These are phyloP conservation scores for Melanopsichium pennsylvanicum DNA, from an alignment of 1,284 basidiomycete genomes.

Conservation along the genomic window DNA sequence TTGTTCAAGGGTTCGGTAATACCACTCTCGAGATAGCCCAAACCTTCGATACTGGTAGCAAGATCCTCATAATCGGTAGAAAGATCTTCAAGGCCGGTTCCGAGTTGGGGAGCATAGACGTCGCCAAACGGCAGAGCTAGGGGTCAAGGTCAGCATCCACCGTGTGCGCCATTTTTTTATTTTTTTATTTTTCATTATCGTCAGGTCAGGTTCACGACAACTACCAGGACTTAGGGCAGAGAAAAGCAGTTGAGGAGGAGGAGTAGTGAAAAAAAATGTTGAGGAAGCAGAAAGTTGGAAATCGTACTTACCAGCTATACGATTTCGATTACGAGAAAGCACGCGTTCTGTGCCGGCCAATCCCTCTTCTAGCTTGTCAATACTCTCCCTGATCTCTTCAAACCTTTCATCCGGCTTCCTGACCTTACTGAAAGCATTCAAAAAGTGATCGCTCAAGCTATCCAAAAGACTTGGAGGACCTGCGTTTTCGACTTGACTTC, in stretches of 20 bases:
- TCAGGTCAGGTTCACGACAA: constrained; percentile 8
- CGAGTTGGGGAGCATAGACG: constrained; percentile 54
- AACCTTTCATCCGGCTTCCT: constrained; percentile 97
- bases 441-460: constrained; percentile 90
- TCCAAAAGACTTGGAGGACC: constrained; percentile 69
- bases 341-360: constrained; percentile 76
- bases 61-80: constrained; percentile 96
- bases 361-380: constrained; percentile 95
- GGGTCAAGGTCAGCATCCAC: constrained; percentile 28
- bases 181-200: too few species aligned
- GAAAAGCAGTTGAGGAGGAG: background rate
- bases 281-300: background rate
- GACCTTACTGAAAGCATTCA: constrained; percentile 93
- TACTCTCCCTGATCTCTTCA: constrained; percentile 83
- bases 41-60: constrained; percentile 90
- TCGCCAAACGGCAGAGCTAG: constrained; percentile 56
- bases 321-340: constrained; percentile 46
- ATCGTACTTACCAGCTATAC: constrained; percentile 75
- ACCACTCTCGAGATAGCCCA: constrained; percentile 95
- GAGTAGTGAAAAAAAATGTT: background rate
- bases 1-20: constrained; percentile 96
- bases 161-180: too few species aligned
- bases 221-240: background rate
- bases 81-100: constrained; percentile 68
- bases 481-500: constrained; percentile 30